These are phyloP conservation scores for Aspergillus ibericus DNA, from an alignment of 2,329 filamentous ascomycete genomes.

Conservation along the genomic window DNA sequence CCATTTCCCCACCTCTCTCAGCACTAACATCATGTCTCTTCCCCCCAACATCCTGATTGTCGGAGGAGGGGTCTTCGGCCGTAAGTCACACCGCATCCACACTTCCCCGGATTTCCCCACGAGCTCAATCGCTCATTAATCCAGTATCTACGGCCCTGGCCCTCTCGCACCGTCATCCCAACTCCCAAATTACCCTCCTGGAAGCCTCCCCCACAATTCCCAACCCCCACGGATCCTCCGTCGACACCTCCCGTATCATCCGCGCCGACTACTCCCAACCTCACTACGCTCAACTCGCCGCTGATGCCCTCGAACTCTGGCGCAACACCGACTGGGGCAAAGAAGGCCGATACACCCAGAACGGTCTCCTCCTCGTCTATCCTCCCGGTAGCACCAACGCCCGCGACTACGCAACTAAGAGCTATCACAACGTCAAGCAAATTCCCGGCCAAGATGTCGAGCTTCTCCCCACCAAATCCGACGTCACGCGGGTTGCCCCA, in stretches of 20 bases:
- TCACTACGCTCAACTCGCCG: slow-evolving; percentile 72
- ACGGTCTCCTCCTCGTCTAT: slow-evolving; percentile 44
- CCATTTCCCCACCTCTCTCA: background rate
- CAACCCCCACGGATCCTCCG: slow-evolving; percentile 58
- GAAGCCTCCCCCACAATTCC: slow-evolving; percentile 58
- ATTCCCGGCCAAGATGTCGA: slow-evolving; percentile 37
- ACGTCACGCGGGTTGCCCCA: slow-evolving; percentile 36
- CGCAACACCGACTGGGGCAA: slow-evolving; percentile 49
- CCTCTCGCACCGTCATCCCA: slow-evolving; percentile 60
- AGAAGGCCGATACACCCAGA: slow-evolving; percentile 46
- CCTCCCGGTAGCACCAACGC: slow-evolving; percentile 30
- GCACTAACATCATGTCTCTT: slow-evolving; percentile 25
- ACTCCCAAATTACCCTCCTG: slow-evolving; percentile 57
- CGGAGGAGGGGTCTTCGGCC: slow-evolving; percentile 45
- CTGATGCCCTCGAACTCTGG: slow-evolving; percentile 69
- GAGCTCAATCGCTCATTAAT: background rate
- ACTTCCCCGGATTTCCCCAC: background rate
- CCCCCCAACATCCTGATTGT: slow-evolving; percentile 43
- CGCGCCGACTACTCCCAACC: slow-evolving; percentile 78
- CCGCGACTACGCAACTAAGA: slow-evolving; percentile 39
- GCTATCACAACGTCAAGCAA: slow-evolving; percentile 42
- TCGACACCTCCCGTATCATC: slow-evolving; percentile 63
- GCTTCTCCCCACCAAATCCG: slow-evolving; percentile 33
- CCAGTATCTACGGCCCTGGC: slow-evolving; percentile 66
- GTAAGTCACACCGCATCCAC: slow-evolving; percentile 30